Base-by-base conservation (phyloP, 495 filamentous ascomycete genomes). In the Lophiostoma macrostomum region DNA sequence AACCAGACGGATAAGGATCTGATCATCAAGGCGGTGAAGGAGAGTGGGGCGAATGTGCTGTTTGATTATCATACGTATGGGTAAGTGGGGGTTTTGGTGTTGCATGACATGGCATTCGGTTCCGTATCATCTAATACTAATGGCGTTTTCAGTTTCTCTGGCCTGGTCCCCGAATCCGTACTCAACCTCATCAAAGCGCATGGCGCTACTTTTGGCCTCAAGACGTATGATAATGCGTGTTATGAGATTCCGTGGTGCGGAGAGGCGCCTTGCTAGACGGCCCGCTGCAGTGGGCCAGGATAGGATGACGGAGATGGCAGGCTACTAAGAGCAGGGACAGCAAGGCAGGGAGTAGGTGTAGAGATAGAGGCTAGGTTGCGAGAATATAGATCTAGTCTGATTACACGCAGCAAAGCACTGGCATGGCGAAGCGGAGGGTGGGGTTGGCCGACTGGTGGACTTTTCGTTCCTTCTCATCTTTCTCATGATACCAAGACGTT, bases 181-280 rank as follows among this genome's bases (percentile, higher is more conserved):
- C 36, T 57, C 12, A 24, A 16, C 4, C 44, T 57, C 13, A 47
- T 50, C 22, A 43, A 50, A 19, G 45, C 45, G 3, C 28, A 50
- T 18, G 45, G 44, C 10, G 20, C 16, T 5, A 49, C 36, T 5
- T 14, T 50, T 25, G 52, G 52, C n/a, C 12, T 56, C 6, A 50
- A 57, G 27, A 25, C 50, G 16, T 20, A 32, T 24, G 44, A 50
- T 3, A 57, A 57, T 24, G 53, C 32, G 3, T 57, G 53, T 23
- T 19, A 28, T 4, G 53, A 38, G 34, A 50, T 57, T 22, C 53
- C 53, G 25, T 57, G 53, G 53, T 57, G 53, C 28, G 53, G 53
- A 1, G 53, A 57, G 45, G 44, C 53, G 7, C 53, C 53, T 19
- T 57, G 53, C 53, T 57, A 57, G 49, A 58, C 24, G 34, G 20